Percentiles rank a stretch among this genome's conserved stretches.
phyloP scores from a whole-genome alignment of 805 yeast species.

The Candida nanaspora region DNA sequence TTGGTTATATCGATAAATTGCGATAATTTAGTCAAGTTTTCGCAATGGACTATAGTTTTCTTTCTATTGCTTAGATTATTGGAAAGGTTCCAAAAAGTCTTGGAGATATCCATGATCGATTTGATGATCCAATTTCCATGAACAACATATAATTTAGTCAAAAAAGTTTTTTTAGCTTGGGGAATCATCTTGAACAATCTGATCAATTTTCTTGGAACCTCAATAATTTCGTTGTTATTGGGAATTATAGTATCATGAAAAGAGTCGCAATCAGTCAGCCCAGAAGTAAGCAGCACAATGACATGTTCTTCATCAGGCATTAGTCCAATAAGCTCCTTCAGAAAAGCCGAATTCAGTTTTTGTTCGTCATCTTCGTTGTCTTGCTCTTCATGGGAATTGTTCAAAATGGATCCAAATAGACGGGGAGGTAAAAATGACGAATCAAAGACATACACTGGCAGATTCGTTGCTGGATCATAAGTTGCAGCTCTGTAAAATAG shows the following conservation, averaged over 20 bases:
- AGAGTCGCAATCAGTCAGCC: slow-evolving; percentile 42
- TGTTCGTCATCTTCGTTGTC: slow-evolving; percentile 29
- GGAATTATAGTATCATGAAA: not conserved
- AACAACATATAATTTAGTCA: slow-evolving; percentile 65
- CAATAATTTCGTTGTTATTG: slow-evolving; percentile 3
- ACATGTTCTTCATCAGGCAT: slow-evolving; percentile 62
- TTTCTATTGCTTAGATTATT: slow-evolving; percentile 2
- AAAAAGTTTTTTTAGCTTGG: slow-evolving; percentile 40
- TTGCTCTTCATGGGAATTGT: slow-evolving; percentile 20
- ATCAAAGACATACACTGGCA: slow-evolving; percentile 78
- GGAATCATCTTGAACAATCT: slow-evolving; percentile 51
- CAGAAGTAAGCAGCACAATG: slow-evolving; percentile 74
- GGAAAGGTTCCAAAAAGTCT: slow-evolving; percentile 38
- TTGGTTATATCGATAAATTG: slow-evolving; percentile 64
- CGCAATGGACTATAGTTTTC: slow-evolving; percentile 26
- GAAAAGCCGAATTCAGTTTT: slow-evolving; percentile 29
- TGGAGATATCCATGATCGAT: slow-evolving; percentile 64
- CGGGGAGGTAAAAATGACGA: slow-evolving; percentile 71
- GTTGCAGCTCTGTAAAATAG: slow-evolving; percentile 54
- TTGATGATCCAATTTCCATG: slow-evolving; percentile 90
- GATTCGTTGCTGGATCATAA: slow-evolving; percentile 56
- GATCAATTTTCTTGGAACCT: slow-evolving; percentile 25
- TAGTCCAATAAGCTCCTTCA: slow-evolving; percentile 37
- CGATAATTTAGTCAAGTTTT: slow-evolving; percentile 29
- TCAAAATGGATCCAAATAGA: slow-evolving; percentile 23